These are phyloP conservation scores for Dothideomycetidae sp. DNA, from an alignment of 2,329 filamentous ascomycete genomes.

Conservation along the genomic window DNA sequence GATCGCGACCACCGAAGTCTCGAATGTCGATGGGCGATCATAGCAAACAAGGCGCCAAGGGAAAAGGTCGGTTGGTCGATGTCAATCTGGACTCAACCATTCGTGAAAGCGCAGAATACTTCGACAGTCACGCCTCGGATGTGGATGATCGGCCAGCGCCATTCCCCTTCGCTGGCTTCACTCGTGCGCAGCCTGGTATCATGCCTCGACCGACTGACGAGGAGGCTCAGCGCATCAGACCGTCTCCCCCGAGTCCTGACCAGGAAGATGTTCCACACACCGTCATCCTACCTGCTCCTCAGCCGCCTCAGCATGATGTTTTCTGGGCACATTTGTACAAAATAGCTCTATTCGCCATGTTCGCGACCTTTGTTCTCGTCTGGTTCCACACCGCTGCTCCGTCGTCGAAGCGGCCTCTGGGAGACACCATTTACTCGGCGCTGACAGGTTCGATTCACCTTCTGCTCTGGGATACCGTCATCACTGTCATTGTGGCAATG, in stretches of 20 bases:
- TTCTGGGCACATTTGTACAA: constrained; percentile 89
- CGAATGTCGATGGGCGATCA: constrained; percentile 20
- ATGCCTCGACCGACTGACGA: constrained; percentile 39
- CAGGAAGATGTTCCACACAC: constrained; percentile 42
- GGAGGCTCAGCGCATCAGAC: constrained; percentile 31
- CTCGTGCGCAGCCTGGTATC: constrained; percentile 28
- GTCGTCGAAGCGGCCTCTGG: constrained; percentile 53
- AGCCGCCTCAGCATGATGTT: constrained; percentile 68
- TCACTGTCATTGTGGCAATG: constrained; percentile 76
- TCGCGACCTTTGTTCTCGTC: constrained; percentile 79
- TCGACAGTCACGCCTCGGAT: constrained; percentile 21
- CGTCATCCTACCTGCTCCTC: constrained; percentile 44
- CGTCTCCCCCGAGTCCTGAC: constrained; percentile 35
- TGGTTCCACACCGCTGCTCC: constrained; percentile 75
- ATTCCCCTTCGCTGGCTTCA: constrained; percentile 41
- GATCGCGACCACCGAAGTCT: neutral
- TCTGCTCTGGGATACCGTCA: constrained; percentile 76
- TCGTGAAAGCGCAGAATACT: constrained; percentile 30
- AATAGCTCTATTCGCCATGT: constrained; percentile 67
- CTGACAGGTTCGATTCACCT: constrained; percentile 78
- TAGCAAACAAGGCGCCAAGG: constrained; percentile 32
- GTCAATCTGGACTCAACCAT: constrained; percentile 62
- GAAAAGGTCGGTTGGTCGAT: constrained; percentile 62
- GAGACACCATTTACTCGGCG: constrained; percentile 88
- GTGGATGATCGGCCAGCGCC: constrained; percentile 34